Evolutionary conservation across 305 asterid genomes (phyloP).

Genomic region (Plantago rigida): DNA sequence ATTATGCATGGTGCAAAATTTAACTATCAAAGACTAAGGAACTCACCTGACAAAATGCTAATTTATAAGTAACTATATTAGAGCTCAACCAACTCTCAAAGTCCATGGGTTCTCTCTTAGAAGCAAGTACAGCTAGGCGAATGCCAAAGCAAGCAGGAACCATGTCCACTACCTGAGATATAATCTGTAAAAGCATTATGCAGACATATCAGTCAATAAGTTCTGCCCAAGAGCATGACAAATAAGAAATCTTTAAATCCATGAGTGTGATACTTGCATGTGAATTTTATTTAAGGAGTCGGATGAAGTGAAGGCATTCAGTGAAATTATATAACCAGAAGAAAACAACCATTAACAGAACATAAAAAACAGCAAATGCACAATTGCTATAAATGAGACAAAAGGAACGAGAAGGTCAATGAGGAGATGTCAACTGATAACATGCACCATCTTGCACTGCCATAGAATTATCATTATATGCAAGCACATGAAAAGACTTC

Average conservation of each 20-base stretch:
- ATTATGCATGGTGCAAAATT: not conserved
- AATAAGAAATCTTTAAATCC: conserved; percentile 2
- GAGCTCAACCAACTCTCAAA: conserved; percentile 75
- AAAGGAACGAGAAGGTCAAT: no score
- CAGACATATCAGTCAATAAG: conserved; percentile 18
- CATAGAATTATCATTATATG: no score
- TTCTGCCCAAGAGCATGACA: conserved; percentile 14
- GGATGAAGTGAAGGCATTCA: not conserved
- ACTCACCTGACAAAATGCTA: conserved; percentile 68
- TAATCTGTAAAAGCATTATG: conserved; percentile 49
- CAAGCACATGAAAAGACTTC: not conserved
- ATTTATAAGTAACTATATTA: conserved; percentile 50
- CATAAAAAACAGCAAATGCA: no score
- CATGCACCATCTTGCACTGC: no score
- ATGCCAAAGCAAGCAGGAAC: conserved; percentile 61
- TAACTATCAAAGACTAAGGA: not conserved
- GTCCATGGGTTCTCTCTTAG: conserved; percentile 67
- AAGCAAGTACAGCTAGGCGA: conserved; percentile 83
- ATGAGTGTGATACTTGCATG: not conserved
- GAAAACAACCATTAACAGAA: no score
- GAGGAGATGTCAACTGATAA: no score
- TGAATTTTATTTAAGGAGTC: conserved; percentile 1
- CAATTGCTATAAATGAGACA: no score
- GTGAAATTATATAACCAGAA: no score
- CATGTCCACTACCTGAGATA: conserved; percentile 60